Percentiles rank a stretch among this genome's conserved stretches.
These are phyloP conservation scores for Cystobasidiaceae sp. DNA, from an alignment of 1,284 basidiomycete species.

Conservation along the genomic window DNA sequence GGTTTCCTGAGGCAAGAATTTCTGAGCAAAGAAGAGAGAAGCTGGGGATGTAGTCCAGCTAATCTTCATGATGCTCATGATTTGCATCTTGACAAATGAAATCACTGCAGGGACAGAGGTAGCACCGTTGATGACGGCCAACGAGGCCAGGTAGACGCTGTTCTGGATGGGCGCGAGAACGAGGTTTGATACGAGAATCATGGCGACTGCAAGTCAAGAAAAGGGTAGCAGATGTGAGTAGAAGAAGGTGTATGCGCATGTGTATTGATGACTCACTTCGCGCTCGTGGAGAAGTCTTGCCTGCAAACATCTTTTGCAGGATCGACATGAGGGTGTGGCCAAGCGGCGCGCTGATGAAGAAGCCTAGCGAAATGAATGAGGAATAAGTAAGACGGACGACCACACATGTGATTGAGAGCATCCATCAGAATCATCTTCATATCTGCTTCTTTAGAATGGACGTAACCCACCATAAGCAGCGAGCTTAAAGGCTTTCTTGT, in stretches of 20 bases:
- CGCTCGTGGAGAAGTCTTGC: constrained; percentile 62
- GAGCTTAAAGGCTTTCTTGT: constrained; percentile 42
- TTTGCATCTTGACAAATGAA: constrained; percentile 66
- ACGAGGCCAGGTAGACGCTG: constrained; percentile 53
- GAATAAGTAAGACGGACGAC: too few species aligned
- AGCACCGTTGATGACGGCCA: constrained; percentile 80
- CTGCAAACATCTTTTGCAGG: constrained; percentile 69
- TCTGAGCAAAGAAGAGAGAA: constrained; percentile 66
- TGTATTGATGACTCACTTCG: constrained; percentile 49
- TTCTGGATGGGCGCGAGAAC: constrained; percentile 68
- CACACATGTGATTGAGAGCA: too few species aligned
- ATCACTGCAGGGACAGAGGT: constrained; percentile 61
- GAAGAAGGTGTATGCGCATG: too few species aligned
- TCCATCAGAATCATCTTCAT: too few species aligned
- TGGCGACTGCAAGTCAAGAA: constrained; percentile 50
- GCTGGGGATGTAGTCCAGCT: constrained; percentile 71
- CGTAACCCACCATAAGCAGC: constrained; percentile 36
- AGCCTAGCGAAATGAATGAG: constrained; percentile 51
- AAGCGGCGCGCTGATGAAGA: constrained; percentile 75
- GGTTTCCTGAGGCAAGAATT: constrained; percentile 61
- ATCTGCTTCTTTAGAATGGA: too few species aligned
- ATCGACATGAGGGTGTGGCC: constrained; percentile 66
- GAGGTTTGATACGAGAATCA: constrained; percentile 72
- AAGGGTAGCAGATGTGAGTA: neutral
- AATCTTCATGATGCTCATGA: constrained; percentile 67